These are phyloP conservation scores for Fragaria iinumae DNA, from an alignment of 306 rosid species.

Conservation along the genomic window DNA sequence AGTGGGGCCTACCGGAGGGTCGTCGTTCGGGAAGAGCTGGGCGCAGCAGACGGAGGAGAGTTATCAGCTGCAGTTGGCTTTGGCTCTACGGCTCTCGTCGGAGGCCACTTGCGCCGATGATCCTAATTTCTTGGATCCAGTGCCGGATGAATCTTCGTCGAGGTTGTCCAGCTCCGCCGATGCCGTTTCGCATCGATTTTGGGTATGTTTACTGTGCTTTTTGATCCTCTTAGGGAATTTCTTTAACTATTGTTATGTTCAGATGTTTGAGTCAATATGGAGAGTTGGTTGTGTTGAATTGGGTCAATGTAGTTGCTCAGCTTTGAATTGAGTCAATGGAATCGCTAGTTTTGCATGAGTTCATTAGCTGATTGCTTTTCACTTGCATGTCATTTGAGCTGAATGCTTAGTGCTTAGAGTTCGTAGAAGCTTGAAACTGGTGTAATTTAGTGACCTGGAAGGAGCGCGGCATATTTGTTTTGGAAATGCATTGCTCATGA, in stretches of 20 bases:
- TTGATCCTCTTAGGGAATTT: background rate
- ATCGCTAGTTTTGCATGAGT: background rate
- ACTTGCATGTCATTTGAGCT: background rate
- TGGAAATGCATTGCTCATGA: too few species aligned
- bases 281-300: background rate
- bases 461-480: background rate
- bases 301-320: too few species aligned
- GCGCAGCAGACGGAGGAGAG: conserved; percentile 99
- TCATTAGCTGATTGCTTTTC: background rate
- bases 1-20: conserved; percentile 38
- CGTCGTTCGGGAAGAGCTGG: conserved; percentile 80
- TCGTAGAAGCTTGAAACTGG: background rate
- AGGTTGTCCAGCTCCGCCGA: conserved; percentile 50
- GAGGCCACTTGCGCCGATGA: conserved; percentile 90
- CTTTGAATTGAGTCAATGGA: background rate
- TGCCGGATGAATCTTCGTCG: conserved; percentile 49
- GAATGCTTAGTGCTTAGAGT: background rate
- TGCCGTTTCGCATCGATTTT: conserved; percentile 80
- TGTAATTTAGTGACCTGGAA: background rate
- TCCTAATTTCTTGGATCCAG: conserved; percentile 84
- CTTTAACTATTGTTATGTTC: background rate
- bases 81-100: conserved; percentile 80
- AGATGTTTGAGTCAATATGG: background rate
- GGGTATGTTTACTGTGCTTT: conserved; percentile 53
- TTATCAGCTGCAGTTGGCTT: conserved; percentile 87